Evolutionary conservation across 371 early-diverging fungal genomes (phyloP), one percentile per base, ranked within the genome.

Genomic region (Smittium culicis): DNA sequence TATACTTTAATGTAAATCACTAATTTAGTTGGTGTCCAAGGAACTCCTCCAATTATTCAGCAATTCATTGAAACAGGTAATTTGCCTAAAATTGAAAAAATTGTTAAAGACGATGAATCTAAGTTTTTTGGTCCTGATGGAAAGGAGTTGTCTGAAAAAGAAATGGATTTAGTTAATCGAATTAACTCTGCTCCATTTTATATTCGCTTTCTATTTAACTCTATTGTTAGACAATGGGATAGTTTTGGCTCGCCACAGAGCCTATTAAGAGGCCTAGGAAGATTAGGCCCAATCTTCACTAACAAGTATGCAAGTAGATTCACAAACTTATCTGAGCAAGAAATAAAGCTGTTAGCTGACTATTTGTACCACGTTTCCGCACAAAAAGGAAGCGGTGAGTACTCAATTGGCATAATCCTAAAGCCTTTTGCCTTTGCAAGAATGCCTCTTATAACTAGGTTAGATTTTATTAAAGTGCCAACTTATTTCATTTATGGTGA

Each of bases 371-470:
- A 91, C 69, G 90, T 91, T 58, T 82, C 87, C 1, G 83, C 86
- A 1, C 83, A 83, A 64, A 80, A 81, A 2, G 93, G 92, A 56
- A 74, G 74, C 69, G 74, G 77, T 31, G 78, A 77, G 63, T 71
- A 67, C 35, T 74, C 78, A 35, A 69, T 78, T 57, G 81, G 86
- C 16, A 90, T 92, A 0, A 72, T 95, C 5, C 78, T 95, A 27
- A 78, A 83, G 2, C 88, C 89, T 1, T 89, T 90, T 14, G 94
- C 93, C 0, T 92, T 79, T 81, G 93, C 94, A 1, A 81, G 90
- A n/a, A 77, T 79, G 54, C 94, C 95, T 17, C 79, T 95, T 27
- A 80, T 85, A 62, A 71, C 83, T 61, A 78, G 91, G 8, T 71
- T 93, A 1, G 67, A 73, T 5, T 71, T 74, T n/a, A 71, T 95